phyloP scores from a whole-genome alignment of 192 early-diverging fungal genomes.

The Umbelopsis sp. region DNA sequence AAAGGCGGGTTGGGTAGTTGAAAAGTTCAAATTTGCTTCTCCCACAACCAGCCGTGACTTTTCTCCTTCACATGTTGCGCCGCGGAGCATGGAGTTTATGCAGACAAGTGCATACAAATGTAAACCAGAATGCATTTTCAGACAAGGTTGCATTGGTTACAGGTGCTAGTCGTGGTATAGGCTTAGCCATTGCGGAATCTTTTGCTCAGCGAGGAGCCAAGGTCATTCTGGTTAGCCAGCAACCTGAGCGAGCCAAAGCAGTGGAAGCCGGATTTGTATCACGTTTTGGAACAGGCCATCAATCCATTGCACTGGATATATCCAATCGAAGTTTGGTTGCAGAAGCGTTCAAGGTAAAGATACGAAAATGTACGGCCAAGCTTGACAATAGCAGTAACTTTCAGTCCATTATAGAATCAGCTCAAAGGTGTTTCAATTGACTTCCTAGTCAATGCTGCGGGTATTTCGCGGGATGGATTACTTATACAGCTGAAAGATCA shows the following conservation, averaged over 20 bases:
- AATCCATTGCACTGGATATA: slow-evolving; percentile 48
- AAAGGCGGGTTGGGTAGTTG: not conserved
- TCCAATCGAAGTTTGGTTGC: slow-evolving; percentile 41
- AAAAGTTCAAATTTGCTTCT: not conserved
- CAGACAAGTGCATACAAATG: not conserved
- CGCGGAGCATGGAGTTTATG: not conserved
- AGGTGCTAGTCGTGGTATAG: slow-evolving; percentile 82
- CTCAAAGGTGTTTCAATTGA: slow-evolving; percentile 31
- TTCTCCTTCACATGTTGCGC: not conserved
- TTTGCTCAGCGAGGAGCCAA: slow-evolving; percentile 61
- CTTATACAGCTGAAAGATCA: slow-evolving; percentile 43
- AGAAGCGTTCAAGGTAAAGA: slow-evolving; percentile 39
- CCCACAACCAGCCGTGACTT: not conserved
- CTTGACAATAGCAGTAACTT: not conserved
- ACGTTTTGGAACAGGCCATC: slow-evolving; percentile 25
- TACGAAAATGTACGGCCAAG: not conserved
- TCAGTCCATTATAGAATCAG: not conserved
- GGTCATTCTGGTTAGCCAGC: slow-evolving; percentile 58
- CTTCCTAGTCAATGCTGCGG: slow-evolving; percentile 54
- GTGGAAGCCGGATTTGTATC: slow-evolving; percentile 31
- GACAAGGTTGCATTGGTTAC: slow-evolving; percentile 48
- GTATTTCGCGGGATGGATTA: slow-evolving; percentile 59
- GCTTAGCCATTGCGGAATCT: slow-evolving; percentile 61
- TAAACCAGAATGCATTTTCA: not conserved
- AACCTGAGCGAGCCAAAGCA: slow-evolving; percentile 37